Percentiles rank a stretch among this genome's conserved stretches.
Conservation (phyloP, 495 filamentous ascomycete genomes). For the Monascus purpureus region DNA sequence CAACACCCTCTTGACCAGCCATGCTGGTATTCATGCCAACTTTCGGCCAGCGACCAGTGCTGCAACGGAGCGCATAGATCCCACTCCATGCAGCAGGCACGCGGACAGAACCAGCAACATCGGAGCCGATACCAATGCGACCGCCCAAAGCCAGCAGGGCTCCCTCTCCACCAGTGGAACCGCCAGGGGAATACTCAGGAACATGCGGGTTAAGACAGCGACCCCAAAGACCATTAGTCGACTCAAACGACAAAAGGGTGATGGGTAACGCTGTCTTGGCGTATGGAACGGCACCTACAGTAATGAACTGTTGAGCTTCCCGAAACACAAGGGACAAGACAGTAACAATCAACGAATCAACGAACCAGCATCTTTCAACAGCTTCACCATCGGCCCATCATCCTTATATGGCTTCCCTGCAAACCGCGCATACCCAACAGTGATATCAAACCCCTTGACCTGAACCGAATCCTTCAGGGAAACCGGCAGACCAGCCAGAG, state of each 20-base stretch:
- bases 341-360: neutral
- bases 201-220: constrained; percentile 74
- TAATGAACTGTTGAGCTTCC: too few relatives aligned
- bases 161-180: constrained; percentile 79
- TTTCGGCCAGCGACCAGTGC: constrained; percentile 93
- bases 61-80: constrained; percentile 80
- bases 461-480: constrained; percentile 79
- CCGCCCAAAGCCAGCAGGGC: constrained; percentile 76
- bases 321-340: neutral
- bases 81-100: constrained; percentile 83
- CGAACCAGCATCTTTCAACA: constrained; percentile 76
- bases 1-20: constrained; percentile 86
- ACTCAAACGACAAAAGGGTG: constrained; percentile 85
- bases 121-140: constrained; percentile 87
- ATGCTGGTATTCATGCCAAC: constrained; percentile 75
- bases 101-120: constrained; percentile 86
- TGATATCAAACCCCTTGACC: constrained; percentile 76
- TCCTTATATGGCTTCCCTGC: constrained; percentile 46
- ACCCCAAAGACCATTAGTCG: constrained; percentile 82
- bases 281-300: constrained; percentile 75
- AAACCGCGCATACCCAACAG: constrained; percentile 66
- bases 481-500: constrained; percentile 79
- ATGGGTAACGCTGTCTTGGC: constrained; percentile 93
- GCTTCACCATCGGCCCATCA: constrained; percentile 61
- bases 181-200: constrained; percentile 72